Base-by-base conservation (phyloP, 2,329 filamentous ascomycete genomes). In the Arthroderma sp. region DNA sequence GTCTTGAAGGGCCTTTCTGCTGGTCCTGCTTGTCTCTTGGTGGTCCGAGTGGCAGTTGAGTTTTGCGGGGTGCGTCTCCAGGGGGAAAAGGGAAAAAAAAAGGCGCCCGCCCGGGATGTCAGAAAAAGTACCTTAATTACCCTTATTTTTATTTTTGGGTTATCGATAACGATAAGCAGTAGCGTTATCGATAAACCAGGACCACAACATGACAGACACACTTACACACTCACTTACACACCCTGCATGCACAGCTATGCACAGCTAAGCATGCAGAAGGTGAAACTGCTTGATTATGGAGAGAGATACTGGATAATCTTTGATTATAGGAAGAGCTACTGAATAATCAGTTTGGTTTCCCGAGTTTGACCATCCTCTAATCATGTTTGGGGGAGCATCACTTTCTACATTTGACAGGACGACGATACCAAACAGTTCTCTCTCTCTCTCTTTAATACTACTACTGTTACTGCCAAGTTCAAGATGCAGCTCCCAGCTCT, bases 31-130 rank as follows among this genome's bases (percentile, higher is more conserved):
- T 31, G 25, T 28, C 23, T 51, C 13, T 2, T 25, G 19, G 19
- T 51, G 47, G 47, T 25, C 47, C 47, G 47, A 33, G 47, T 33
- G 23, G 19, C 33, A 25, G 15, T 51, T 51, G 47, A 51, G 47
- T 51, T 51, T 51, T 51, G 47, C 47, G 47, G 47, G 47, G 47
- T 51, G 47, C 47, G 15, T 51, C 47, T n/a, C n/a, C n/a, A n/a
- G n/a, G n/a, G 8, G 21, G 21, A 31, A 43, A 43, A 41, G 8
- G 21, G 21, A 41, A 19, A 41, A 41, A 47, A 47, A 25, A 47
- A 23, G 41, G 21, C 15, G 47, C 47, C 25, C 44, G 21, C 47
- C 44, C 17, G 23, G 47, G 25, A 47, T 25, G 25, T 17, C 15
- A 43, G 17, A 43, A 21, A 19, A 21, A 13, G 35, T 37, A 37